These are phyloP conservation scores for Xylaria longipes DNA, from an alignment of 495 filamentous ascomycete genomes.

Conservation along the genomic window DNA sequence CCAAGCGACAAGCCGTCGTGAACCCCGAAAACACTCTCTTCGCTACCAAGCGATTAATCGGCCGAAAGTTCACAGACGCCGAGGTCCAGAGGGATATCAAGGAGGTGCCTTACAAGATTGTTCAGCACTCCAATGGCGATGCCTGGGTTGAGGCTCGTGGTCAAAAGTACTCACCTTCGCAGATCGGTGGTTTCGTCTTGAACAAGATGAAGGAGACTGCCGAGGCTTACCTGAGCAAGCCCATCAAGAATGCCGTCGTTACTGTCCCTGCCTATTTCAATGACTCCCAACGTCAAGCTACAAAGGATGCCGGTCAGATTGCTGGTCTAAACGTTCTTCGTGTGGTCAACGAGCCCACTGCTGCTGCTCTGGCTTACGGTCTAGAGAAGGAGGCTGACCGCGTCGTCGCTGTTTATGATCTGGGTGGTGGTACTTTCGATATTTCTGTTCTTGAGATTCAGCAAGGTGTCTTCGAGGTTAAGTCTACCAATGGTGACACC, in stretches of 20 bases:
- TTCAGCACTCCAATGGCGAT: slow-evolving; percentile 97
- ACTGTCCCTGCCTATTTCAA: slow-evolving; percentile 99
- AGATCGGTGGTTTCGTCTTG: slow-evolving; percentile 96
- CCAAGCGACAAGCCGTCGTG: slow-evolving; percentile 98
- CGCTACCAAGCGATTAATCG: slow-evolving; percentile 99
- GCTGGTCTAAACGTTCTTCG: slow-evolving; percentile 93
- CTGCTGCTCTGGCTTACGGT: slow-evolving; percentile 93
- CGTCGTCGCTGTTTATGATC: slow-evolving; percentile 94
- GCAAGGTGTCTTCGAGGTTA: slow-evolving; percentile 97
- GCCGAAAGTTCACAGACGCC: slow-evolving; percentile 93
- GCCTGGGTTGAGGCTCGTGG: slow-evolving; percentile 97
- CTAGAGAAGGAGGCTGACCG: slow-evolving; percentile 92
- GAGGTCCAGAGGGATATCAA: slow-evolving; percentile 98
- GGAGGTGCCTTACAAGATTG: slow-evolving; percentile 99
- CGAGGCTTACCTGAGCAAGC: slow-evolving; percentile 86
- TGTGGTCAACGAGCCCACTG: slow-evolving; percentile 96
- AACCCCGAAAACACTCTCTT: slow-evolving; percentile 99
- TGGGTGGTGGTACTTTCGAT: slow-evolving; percentile 99
- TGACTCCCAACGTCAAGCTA: slow-evolving; percentile 96
- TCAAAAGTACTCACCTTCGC: slow-evolving; percentile 97
- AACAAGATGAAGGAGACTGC: slow-evolving; percentile 99
- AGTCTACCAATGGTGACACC: slow-evolving; percentile 98
- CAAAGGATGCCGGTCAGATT: slow-evolving; percentile 97
- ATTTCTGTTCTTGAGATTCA: slow-evolving; percentile 97
- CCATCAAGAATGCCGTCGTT: slow-evolving; percentile 92